Evolutionary conservation across 257 asterid species (phyloP).

Genomic region (Thymus quinquecostatus): DNA sequence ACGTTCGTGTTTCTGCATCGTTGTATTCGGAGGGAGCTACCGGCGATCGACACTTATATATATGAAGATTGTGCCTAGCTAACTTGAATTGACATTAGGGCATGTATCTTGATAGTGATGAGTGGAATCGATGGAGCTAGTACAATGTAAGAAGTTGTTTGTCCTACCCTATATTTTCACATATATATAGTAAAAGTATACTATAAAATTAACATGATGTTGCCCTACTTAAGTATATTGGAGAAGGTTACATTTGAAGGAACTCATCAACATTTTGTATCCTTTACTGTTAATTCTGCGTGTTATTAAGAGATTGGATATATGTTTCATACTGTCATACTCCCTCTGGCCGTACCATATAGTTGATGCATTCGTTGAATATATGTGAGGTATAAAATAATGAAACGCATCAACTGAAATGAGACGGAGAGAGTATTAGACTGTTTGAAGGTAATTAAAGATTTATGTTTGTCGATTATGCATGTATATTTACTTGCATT

Average conservation of each 20-base stretch:
- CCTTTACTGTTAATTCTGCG: not conserved
- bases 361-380: too few species aligned
- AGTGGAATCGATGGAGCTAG: not conserved
- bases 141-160: not conserved
- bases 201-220: conserved; percentile 12
- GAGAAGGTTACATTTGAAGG: too few species aligned
- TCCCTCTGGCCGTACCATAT: too few species aligned
- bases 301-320: too few species aligned
- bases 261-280: not conserved
- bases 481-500: not conserved
- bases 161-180: conserved; percentile 9
- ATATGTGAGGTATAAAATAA: too few species aligned
- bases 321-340: too few species aligned
- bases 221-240: not conserved
- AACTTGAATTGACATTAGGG: not conserved
- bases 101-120: not conserved
- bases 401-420: too few species aligned
- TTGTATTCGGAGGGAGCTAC: not conserved
- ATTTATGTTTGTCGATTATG: not conserved
- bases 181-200: conserved; percentile 12
- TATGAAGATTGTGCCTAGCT: not conserved
- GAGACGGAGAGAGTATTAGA: too few species aligned
- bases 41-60: not conserved
- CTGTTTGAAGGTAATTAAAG: not conserved
- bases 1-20: not conserved